Conservation (phyloP, 2,329 filamentous ascomycete genomes). For the Alternaria alternata region DNA sequence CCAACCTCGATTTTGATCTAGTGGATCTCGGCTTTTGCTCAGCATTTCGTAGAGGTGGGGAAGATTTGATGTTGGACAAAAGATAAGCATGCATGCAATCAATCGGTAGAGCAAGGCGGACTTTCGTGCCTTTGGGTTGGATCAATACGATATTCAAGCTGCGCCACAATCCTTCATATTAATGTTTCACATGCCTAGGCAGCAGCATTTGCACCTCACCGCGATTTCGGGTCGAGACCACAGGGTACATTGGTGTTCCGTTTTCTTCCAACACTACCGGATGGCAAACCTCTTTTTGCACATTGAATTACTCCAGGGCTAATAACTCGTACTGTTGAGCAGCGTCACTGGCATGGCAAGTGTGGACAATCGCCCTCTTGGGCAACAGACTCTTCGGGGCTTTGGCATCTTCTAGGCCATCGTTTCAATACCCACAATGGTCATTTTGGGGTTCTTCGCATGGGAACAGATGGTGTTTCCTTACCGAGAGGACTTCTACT, state of each 20-base stretch:
- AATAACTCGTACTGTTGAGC: neutral
- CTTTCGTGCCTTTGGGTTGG: neutral
- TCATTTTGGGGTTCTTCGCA: neutral
- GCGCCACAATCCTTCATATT: neutral
- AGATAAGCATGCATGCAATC: neutral
- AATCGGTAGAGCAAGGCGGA: neutral
- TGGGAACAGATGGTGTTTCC: neutral
- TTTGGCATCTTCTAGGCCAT: conserved; percentile 6
- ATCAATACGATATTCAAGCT: neutral
- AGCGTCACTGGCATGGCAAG: neutral
- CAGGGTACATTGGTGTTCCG: neutral
- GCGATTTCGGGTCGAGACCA: neutral
- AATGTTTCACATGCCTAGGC: neutral
- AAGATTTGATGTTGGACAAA: neutral
- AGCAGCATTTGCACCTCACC: neutral
- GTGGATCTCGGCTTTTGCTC: neutral
- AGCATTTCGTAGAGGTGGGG: neutral
- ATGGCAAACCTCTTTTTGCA: neutral
- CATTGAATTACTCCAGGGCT: neutral
- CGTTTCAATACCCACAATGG: neutral
- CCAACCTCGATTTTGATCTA: neutral
- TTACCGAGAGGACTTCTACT: neutral
- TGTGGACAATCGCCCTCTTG: neutral
- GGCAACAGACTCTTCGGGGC: neutral
- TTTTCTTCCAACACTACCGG: neutral